Conservation (phyloP, 2,329 filamentous ascomycete genomes). For the Harringtonia aguacate region DNA sequence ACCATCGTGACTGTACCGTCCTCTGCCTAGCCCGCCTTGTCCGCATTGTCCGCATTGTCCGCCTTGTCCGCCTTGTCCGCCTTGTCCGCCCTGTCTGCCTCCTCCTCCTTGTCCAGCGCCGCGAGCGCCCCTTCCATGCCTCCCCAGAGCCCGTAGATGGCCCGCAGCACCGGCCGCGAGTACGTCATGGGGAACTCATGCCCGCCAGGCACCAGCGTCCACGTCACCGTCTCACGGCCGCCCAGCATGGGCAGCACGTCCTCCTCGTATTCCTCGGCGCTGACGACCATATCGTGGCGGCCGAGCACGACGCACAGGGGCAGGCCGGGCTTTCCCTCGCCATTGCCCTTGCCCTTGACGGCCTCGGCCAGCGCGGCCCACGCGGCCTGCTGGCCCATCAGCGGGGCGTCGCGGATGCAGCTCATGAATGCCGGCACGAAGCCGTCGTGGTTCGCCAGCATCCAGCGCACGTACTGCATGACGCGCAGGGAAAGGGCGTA, state of each 20-base stretch:
- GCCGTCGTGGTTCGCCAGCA: conserved; percentile 42
- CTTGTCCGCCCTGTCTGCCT: conserved; percentile 6
- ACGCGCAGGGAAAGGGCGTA: conserved; percentile 32
- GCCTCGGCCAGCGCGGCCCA: conserved; percentile 35
- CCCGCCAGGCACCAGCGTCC: conserved; percentile 39
- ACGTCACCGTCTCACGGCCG: conserved; percentile 36
- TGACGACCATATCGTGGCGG: conserved; percentile 39
- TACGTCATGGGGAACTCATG: conserved; percentile 57
- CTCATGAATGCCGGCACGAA: conserved; percentile 52
- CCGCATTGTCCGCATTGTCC: too few species aligned
- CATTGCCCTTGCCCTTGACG: conserved; percentile 10
- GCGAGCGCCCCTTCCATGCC: conserved; percentile 1
- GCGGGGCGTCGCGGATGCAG: conserved; percentile 41
- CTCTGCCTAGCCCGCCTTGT: too few species aligned
- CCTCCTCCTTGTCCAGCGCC: conserved; percentile 1
- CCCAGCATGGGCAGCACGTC: conserved; percentile 41
- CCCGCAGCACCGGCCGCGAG: conserved; percentile 28
- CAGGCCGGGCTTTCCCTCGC: conserved; percentile 13
- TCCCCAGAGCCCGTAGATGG: conserved; percentile 38
- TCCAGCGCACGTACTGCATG: conserved; percentile 45
- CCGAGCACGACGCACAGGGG: conserved; percentile 43
- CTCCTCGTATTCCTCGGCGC: conserved; percentile 34
- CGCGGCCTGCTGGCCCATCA: conserved; percentile 39
- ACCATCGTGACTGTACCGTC: too few species aligned
- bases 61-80: not conserved